A percentile compares a stretch with the other conserved stretches of the same genome.
phyloP scores from a whole-genome alignment of 257 asterid species.

The Plectranthus barbatus region DNA sequence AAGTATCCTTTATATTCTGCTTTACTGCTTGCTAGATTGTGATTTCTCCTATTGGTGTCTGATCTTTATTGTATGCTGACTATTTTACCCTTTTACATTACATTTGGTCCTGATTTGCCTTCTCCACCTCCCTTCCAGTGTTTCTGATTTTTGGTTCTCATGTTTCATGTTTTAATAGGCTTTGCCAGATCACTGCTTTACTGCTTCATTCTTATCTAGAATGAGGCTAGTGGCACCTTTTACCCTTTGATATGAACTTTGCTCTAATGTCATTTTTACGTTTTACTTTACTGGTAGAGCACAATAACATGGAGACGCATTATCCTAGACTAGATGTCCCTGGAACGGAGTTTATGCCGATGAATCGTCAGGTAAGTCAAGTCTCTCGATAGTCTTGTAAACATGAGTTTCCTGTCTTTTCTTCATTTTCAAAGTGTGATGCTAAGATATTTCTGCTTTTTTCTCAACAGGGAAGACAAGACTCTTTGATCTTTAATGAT shows the following conservation, averaged over 20 bases:
- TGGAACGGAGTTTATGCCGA: slow-evolving; percentile 53
- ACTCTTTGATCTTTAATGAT: slow-evolving; percentile 24
- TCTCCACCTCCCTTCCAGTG: neutral
- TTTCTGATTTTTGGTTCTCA: slow-evolving; percentile 2
- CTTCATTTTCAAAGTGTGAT: neutral
- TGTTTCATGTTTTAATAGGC: neutral
- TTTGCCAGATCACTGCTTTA: slow-evolving; percentile 5
- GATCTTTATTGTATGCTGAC: neutral
- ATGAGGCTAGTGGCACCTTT: neutral
- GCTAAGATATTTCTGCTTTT: neutral
- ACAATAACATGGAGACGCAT: slow-evolving; percentile 67
- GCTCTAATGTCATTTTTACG: neutral
- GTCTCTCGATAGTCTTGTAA: neutral
- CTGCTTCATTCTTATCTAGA: neutral
- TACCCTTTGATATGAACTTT: neutral
- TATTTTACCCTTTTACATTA: neutral
- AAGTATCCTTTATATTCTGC: neutral
- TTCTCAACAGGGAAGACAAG: slow-evolving; percentile 44
- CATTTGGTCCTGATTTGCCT: neutral
- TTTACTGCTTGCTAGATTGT: neutral
- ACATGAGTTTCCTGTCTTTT: neutral
- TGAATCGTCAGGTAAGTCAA: slow-evolving; percentile 52
- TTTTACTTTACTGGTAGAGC: slow-evolving; percentile 33
- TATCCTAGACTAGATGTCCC: slow-evolving; percentile 72
- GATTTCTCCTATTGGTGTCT: slow-evolving; percentile 7